Evolutionary conservation across 73 alveolate genomes (phyloP).

Genomic region (Paramecium octaurelia): DNA sequence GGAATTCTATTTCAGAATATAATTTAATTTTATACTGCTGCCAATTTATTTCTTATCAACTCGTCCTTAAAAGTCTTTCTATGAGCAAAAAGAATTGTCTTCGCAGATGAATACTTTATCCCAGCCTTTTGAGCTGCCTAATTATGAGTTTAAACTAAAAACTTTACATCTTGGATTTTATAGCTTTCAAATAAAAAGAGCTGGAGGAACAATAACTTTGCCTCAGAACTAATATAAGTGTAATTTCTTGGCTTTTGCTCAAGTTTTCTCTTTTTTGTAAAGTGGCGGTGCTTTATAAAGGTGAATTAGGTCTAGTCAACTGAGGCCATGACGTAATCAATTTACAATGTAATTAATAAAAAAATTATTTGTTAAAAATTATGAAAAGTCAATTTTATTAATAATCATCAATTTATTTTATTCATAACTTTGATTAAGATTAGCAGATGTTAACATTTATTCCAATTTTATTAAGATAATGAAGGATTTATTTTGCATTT

Average conservation of each 20-base stretch:
- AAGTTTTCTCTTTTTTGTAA: not conserved
- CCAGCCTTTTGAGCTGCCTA: conserved; percentile 28
- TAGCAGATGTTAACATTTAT: not conserved
- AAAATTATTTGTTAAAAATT: not conserved
- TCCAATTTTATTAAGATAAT: not conserved
- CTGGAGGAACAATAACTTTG: not conserved
- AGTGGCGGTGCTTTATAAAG: not conserved
- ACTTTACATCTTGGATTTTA: conserved; percentile 12
- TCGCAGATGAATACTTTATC: conserved; percentile 12
- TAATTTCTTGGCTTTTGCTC: conserved; percentile 15
- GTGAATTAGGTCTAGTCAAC: not conserved
- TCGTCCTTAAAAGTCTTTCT: conserved; percentile 20
- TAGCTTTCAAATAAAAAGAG: conserved; percentile 7
- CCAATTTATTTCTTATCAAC: not conserved
- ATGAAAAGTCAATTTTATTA: not conserved
- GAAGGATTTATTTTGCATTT: not conserved
- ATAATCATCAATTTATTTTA: not conserved
- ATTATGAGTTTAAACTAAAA: not conserved
- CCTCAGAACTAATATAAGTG: not conserved
- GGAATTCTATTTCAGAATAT: not conserved
- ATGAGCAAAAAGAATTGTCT: conserved; percentile 8
- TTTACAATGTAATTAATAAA: not conserved
- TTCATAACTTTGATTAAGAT: not conserved
- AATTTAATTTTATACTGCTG: not conserved
- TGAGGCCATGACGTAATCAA: conserved; percentile 35